Evolutionary conservation across 768 basidiomycete genomes (phyloP).

Genomic region (Postia placenta): DNA sequence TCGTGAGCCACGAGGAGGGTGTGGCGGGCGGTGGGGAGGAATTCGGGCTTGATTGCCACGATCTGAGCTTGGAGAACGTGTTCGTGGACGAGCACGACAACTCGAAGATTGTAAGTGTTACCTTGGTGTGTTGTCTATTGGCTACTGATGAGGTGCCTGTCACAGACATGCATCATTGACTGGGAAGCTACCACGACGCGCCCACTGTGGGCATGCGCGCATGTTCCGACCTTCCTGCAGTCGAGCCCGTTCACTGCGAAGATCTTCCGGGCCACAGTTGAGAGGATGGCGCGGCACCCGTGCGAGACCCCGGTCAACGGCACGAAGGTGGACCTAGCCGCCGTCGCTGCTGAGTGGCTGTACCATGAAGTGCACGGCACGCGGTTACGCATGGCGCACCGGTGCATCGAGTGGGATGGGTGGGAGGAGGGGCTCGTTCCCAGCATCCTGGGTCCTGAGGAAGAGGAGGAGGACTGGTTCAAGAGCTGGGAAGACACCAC

Average conservation of each 20-base stretch:
- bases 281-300: conserved; percentile 34
- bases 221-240: conserved; percentile 74
- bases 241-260: conserved; percentile 69
- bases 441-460: conserved; percentile 68
- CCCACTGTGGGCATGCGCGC: conserved; percentile 81
- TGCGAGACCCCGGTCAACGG: conserved; percentile 14
- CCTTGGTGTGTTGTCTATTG: not conserved
- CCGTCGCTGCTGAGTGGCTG: conserved; percentile 65
- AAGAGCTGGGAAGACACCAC: conserved; percentile 28
- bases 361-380: conserved; percentile 62
- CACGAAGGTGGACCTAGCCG: conserved; percentile 28
- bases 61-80: conserved; percentile 78
- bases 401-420: conserved; percentile 83
- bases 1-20: conserved; percentile 18
- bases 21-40: conserved; percentile 41
- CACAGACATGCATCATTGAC: conserved; percentile 80
- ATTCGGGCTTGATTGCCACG: conserved; percentile 81
- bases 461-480: conserved; percentile 70
- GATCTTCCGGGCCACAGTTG: conserved; percentile 62
- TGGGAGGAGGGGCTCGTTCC: conserved; percentile 85
- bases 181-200: conserved; percentile 90
- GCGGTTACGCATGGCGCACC: conserved; percentile 69
- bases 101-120: conserved; percentile 57
- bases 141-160: conserved; percentile 4
- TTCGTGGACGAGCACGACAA: conserved; percentile 71